Percentiles rank a stretch among this genome's conserved stretches.
Evolutionary conservation across 352 stramenopile species (phyloP).

Genomic region (Phytophthora pisi): DNA sequence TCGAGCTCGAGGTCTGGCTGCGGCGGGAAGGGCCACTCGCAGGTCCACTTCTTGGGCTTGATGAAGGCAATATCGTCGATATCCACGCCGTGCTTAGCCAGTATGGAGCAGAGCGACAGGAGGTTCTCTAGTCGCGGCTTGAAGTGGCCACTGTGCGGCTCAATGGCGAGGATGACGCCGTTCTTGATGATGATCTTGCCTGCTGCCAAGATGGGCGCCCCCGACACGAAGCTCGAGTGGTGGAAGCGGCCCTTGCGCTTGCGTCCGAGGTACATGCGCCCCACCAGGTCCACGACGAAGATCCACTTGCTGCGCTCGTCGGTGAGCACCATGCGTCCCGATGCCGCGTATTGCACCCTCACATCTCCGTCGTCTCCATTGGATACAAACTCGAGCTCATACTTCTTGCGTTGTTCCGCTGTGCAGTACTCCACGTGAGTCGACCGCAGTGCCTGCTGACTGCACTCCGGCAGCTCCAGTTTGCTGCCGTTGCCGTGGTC

Average conservation of each 20-base stretch:
- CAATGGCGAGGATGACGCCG: constrained; percentile 61
- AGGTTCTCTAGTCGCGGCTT: constrained; percentile 65
- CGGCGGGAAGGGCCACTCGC: constrained; percentile 59
- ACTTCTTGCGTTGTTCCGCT: constrained; percentile 41
- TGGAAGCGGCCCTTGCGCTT: constrained; percentile 79
- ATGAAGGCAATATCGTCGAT: constrained; percentile 56
- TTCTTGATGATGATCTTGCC: constrained; percentile 71
- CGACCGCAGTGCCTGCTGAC: constrained; percentile 43
- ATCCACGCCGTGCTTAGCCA: constrained; percentile 46
- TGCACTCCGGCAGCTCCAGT: constrained; percentile 64
- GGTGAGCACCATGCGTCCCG: constrained; percentile 49
- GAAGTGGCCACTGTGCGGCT: constrained; percentile 81
- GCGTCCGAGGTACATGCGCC: constrained; percentile 63
- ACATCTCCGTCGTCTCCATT: neutral
- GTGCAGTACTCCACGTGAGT: constrained; percentile 66
- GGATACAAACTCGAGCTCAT: constrained; percentile 49
- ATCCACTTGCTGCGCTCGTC: constrained; percentile 79
- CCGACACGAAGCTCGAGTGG: constrained; percentile 80
- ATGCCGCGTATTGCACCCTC: constrained; percentile 42
- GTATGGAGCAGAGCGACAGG: constrained; percentile 44
- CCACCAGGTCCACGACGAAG: constrained; percentile 62
- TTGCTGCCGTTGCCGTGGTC: constrained; percentile 55
- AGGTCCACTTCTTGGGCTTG: constrained; percentile 72
- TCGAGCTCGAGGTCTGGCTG: constrained; percentile 45
- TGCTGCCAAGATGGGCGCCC: constrained; percentile 61